Base-by-base conservation (phyloP, 495 filamentous ascomycete genomes). In the Sordaria brevicollis region DNA sequence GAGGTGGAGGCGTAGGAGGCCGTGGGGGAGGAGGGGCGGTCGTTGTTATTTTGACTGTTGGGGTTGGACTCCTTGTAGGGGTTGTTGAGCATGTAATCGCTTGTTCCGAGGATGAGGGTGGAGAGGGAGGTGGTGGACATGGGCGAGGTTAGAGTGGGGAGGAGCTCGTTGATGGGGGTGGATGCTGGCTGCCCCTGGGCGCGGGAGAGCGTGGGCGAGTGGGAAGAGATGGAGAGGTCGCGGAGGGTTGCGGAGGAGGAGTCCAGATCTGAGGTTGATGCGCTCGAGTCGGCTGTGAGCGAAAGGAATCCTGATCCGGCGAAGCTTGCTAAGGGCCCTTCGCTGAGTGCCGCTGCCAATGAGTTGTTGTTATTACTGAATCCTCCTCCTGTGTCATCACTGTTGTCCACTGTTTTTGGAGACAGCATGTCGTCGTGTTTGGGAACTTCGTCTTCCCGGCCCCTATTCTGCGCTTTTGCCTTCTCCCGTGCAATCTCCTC, bases 401-500 rank as follows among this genome's bases (percentile, higher is more conserved):
- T 67, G 62, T 62, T 49, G 43, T 73, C 54, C 68, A 36, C 34
- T 38, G 36, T 39, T 43, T 69, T 68, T 9, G 74, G 49, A 29
- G 49, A 57, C 21, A 57, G 49, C 49, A 57, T 57, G 21, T 57
- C 49, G 19, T 57, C 49, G 49, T 57, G 25, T 15, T 29, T 57
- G 49, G 15, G 49, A 13, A 11, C 49, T 57, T 57, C 49, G 21
- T 21, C 41, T 35, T 76, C 69, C 11, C 65, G 66, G 35, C 67
- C 71, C 35, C 37, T 68, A 38, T 29, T 36, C 33, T 79, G 76
- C 5, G 72, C 68, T 15, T 65, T 68, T 25, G 49, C 49, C 71
- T 76, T 80, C 37, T 72, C 72, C 36, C 71, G 74, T 15, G 74
- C 71, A 17, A 84, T 76, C 54, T 84, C 82, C 71, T 88, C 86